These are phyloP conservation scores for Prunus dulcis DNA, from an alignment of 306 rosid genomes.

Conservation along the genomic window DNA sequence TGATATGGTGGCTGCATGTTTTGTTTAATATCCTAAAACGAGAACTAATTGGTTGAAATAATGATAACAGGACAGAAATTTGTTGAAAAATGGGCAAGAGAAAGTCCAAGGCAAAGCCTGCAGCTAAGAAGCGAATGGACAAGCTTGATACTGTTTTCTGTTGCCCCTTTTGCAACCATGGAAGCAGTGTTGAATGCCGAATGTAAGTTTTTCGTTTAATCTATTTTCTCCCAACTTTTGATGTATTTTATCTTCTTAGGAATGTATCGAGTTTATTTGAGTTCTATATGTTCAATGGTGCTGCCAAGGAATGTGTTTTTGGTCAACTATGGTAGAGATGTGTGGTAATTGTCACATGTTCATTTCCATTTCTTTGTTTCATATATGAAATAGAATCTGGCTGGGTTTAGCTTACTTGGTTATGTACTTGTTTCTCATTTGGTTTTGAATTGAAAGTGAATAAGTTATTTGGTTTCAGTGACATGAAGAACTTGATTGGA, in stretches of 20 bases:
- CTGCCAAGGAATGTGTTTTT: background rate
- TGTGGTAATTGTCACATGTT: background rate
- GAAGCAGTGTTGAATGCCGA: conserved; percentile 77
- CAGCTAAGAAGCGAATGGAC: conserved; percentile 92
- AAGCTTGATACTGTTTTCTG: conserved; percentile 93
- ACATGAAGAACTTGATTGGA: conserved; percentile 86
- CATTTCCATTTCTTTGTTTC: background rate
- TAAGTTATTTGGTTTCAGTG: conserved; percentile 54
- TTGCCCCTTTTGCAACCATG: conserved; percentile 93
- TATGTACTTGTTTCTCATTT: background rate
- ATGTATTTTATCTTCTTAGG: background rate
- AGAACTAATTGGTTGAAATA: background rate
- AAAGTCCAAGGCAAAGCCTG: conserved; percentile 89
- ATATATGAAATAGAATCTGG: background rate
- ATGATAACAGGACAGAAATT: conserved; percentile 25
- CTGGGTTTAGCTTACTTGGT: background rate
- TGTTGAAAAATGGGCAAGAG: conserved; percentile 84
- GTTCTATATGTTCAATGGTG: background rate
- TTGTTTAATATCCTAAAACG: background rate
- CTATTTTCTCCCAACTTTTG: background rate
- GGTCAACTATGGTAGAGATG: background rate
- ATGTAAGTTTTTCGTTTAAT: conserved; percentile 44
- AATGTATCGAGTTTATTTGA: background rate
- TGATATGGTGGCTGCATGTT: background rate
- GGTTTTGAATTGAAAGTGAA: background rate